These are phyloP conservation scores for Takashimella tepidaria DNA, from an alignment of 1,284 basidiomycete genomes.

Conservation along the genomic window DNA sequence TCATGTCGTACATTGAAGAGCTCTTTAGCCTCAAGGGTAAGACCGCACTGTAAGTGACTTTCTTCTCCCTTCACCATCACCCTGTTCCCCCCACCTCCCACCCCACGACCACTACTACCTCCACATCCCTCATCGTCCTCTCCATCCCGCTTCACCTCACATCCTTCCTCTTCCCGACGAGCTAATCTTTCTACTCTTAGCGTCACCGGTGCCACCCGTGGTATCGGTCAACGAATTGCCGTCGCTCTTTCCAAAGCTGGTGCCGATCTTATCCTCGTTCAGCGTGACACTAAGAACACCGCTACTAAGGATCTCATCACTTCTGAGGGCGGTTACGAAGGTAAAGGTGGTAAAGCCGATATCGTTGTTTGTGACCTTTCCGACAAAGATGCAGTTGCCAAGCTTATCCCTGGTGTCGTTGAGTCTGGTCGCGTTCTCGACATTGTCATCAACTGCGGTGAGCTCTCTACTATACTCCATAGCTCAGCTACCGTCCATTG, in stretches of 20 bases:
- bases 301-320: slow-evolving; percentile 57
- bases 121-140: too few species aligned
- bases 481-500: too few species aligned
- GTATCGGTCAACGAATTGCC: slow-evolving; percentile 47
- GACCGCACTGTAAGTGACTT: slow-evolving; percentile 48
- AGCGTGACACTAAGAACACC: slow-evolving; percentile 57
- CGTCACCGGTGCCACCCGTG: slow-evolving; percentile 47
- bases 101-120: slow-evolving; percentile 49
- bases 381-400: slow-evolving; percentile 62
- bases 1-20: slow-evolving; percentile 40
- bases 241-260: slow-evolving; percentile 57
- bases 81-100: slow-evolving; percentile 40
- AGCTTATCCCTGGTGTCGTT: slow-evolving; percentile 54
- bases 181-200: slow-evolving; percentile 17
- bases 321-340: slow-evolving; percentile 45
- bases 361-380: slow-evolving; percentile 72
- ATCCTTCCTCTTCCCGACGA: not conserved
- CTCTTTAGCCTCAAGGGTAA: slow-evolving; percentile 50
- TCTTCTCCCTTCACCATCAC: not conserved
- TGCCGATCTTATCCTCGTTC: slow-evolving; percentile 73
- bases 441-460: slow-evolving; percentile 84
- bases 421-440: slow-evolving; percentile 63
- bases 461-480: slow-evolving; percentile 5
- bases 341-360: slow-evolving; percentile 44
- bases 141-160: not conserved